Evolutionary conservation across 148 eudicot species (phyloP).

Genomic region (Tetragonia tetragonoides): DNA sequence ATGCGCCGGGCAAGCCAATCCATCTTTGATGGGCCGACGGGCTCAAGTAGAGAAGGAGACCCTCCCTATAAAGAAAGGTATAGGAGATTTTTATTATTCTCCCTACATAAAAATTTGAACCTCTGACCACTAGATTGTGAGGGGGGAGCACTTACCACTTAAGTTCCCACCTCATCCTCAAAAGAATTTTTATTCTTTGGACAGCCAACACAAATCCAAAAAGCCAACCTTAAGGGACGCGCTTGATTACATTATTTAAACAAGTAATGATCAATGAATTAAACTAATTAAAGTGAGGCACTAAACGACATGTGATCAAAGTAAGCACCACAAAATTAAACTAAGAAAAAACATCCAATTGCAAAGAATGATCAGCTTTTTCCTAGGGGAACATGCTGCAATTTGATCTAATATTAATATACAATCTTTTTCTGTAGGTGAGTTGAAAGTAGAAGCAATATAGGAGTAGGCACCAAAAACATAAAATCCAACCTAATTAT

Average conservation of each 20-base stretch:
- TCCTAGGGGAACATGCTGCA: not conserved
- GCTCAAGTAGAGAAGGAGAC: too few relatives aligned
- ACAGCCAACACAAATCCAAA: not conserved
- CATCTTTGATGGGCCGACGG: too few relatives aligned
- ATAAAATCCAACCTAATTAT: not conserved
- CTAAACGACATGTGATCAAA: conserved; percentile 29
- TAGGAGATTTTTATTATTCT: too few relatives aligned
- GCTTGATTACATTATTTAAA: conserved; percentile 5
- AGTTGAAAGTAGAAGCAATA: not conserved
- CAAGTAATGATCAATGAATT: not conserved
- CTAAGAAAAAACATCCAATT: not conserved
- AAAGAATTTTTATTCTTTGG: too few relatives aligned
- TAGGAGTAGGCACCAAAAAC: not conserved
- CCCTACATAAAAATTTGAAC: too few relatives aligned
- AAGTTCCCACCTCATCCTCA: too few relatives aligned
- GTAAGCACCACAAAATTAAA: conserved; percentile 14
- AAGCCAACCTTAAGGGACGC: not conserved
- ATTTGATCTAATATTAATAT: not conserved
- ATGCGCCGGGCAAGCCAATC: too few relatives aligned
- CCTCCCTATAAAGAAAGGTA: too few relatives aligned
- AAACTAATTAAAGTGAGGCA: not conserved
- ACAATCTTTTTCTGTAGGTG: not conserved
- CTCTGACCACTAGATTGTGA: too few relatives aligned
- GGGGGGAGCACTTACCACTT: too few relatives aligned
- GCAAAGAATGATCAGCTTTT: conserved; percentile 18